Base-by-base conservation (phyloP, 2,329 filamentous ascomycete species). In the Fusarium sp. region DNA sequence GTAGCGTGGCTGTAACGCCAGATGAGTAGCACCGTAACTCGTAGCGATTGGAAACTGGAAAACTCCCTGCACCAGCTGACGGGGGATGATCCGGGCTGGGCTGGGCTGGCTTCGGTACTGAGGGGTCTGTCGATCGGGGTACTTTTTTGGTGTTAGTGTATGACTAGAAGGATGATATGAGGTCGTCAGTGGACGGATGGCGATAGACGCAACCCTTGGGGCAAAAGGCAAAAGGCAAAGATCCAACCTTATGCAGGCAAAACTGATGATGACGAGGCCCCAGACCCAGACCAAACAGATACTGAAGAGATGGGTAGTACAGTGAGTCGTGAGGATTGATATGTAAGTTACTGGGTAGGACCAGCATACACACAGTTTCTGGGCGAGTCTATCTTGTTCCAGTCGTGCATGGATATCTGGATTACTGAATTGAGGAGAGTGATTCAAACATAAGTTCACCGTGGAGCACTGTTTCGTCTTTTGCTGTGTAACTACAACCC, bases 101-200 rank as follows among this genome's bases (percentile, higher is more conserved):
- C 67, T 69, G 70, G 71, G 65, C 63, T 75, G 69, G 65, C 73
- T 73, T 76, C 61, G 71, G 74, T 68, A 67, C 70, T 72, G 71
- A 68, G 72, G 65, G 72, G 65, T 60, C 58, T 61, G 72, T 73
- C 72, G 69, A 73, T 74, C 72, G 45, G 58, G 55, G 72, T 60
- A 74, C 72, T 72, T 53, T 66, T 74, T 72, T 33, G 59, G 72
- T 63, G 65, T 62, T 75, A 75, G 72, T 61, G 72, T 56, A 41
- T 35, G 38, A 56, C 50, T 45, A 56, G 50, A 63, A 57, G 47
- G 70, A 63, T 56, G 61, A 63, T 66, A 66, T 55, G 57, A 73
- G 62, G 45, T 63, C 66, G 48, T 65, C 38, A 55, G 45, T 56
- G 67, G 61, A 56, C 50, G 63, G 63, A 71, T 62, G 71, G 71